Evolutionary conservation across 75 land plant species (phyloP).

Genomic region (Picea sitchensis): DNA sequence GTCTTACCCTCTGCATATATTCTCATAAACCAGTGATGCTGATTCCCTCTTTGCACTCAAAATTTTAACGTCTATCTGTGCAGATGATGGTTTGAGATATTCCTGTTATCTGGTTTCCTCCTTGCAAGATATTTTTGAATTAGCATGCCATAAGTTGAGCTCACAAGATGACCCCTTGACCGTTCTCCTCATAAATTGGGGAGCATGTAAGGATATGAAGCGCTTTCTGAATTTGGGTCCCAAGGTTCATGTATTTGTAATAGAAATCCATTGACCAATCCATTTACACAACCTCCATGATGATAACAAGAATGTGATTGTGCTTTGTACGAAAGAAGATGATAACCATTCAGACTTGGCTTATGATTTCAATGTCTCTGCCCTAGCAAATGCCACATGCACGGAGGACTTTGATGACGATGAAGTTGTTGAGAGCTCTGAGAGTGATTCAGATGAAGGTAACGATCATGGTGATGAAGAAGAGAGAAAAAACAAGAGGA

Average conservation of each 20-base stretch:
- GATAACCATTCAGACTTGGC: no score
- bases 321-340: constrained; percentile 70
- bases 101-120: constrained; percentile 84
- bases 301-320: constrained; percentile 58
- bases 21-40: constrained; percentile 80
- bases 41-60: no score
- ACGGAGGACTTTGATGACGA: constrained; percentile 32
- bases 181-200: constrained; percentile 87
- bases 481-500: constrained; percentile 11
- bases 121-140: constrained; percentile 44
- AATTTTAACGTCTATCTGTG: constrained; percentile 65
- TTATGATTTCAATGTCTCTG: no score
- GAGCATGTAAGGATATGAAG: constrained; percentile 65
- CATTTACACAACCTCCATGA: constrained; percentile 79
- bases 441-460: no score
- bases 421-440: background rate
- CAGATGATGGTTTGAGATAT: constrained; percentile 69
- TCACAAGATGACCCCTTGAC: constrained; percentile 37
- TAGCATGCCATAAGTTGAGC: constrained; percentile 29
- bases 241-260: constrained; percentile 57
- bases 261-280: constrained; percentile 92
- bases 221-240: constrained; percentile 53
- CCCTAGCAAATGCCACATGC: no score
- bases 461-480: constrained; percentile 39
- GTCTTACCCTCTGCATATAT: constrained; percentile 69